Percentiles rank a stretch among this genome's conserved stretches.
These are phyloP conservation scores for Turritis glabra DNA, from an alignment of 345 rosid genomes.

Conservation along the genomic window DNA sequence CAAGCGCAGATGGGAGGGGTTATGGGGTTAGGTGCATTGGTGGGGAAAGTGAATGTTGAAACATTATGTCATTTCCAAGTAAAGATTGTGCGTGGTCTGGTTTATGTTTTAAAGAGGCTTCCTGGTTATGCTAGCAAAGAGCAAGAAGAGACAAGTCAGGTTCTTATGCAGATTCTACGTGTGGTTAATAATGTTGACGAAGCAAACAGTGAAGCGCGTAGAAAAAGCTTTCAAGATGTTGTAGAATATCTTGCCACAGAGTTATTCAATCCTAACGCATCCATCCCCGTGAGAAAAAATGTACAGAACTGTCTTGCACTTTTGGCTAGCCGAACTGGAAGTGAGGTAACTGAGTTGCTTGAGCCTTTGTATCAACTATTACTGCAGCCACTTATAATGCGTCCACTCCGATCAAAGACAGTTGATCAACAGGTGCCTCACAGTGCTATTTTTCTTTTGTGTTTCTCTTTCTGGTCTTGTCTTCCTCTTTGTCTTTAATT, in stretches of 20 bases:
- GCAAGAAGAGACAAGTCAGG: slow-evolving; percentile 98
- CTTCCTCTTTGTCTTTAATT: slow-evolving; percentile 21
- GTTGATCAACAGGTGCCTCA: slow-evolving; percentile 92
- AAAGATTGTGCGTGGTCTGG: slow-evolving; percentile 79
- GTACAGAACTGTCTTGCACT: slow-evolving; percentile 95
- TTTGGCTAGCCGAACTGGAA: slow-evolving; percentile 97
- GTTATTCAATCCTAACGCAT: slow-evolving; percentile 85
- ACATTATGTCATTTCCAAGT: slow-evolving; percentile 88
- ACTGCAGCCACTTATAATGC: slow-evolving; percentile 88
- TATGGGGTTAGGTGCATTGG: slow-evolving; percentile 94
- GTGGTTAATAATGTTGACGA: slow-evolving; percentile 97
- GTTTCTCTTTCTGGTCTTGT: slow-evolving; percentile 22
- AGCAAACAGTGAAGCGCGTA: slow-evolving; percentile 90
- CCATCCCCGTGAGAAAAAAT: slow-evolving; percentile 85
- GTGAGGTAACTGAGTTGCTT: slow-evolving; percentile 96
- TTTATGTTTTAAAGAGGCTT: slow-evolving; percentile 89
- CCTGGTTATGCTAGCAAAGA: slow-evolving; percentile 92
- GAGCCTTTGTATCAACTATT: slow-evolving; percentile 83
- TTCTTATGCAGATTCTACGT: slow-evolving; percentile 94
- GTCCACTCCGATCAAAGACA: slow-evolving; percentile 89
- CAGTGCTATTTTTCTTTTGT: slow-evolving; percentile 17
- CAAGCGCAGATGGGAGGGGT: slow-evolving; percentile 99
- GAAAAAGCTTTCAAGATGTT: slow-evolving; percentile 91
- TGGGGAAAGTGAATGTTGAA: slow-evolving; percentile 98
- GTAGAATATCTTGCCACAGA: slow-evolving; percentile 94